These are phyloP conservation scores for Exidia glandulosa DNA, from an alignment of 768 basidiomycete genomes.

Conservation along the genomic window DNA sequence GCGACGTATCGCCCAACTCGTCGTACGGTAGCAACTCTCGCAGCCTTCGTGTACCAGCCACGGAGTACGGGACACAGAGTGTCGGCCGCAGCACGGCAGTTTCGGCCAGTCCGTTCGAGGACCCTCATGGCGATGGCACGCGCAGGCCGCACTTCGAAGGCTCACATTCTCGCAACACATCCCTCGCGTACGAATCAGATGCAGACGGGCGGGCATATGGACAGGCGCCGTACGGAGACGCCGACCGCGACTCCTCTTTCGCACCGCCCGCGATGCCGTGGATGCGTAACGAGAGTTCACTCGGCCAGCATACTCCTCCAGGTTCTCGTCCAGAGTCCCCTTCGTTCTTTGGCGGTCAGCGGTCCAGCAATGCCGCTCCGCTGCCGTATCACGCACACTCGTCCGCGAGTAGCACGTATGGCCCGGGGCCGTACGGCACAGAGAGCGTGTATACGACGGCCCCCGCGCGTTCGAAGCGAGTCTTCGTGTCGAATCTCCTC, in stretches of 20 bases:
- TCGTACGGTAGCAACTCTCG: no score
- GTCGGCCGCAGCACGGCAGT: no score
- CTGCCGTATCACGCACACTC: background rate
- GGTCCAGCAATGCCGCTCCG: background rate
- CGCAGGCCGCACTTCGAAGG: no score
- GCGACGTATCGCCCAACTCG: no score
- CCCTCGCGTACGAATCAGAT: no score
- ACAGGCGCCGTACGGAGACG: background rate
- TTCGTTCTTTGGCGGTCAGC: background rate
- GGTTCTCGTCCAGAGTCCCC: background rate
- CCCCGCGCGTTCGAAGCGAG: background rate
- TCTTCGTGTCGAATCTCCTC: conserved; percentile 13
- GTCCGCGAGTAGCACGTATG: background rate
- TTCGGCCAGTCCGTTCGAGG: no score
- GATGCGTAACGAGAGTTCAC: conserved; percentile 1
- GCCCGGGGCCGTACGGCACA: background rate
- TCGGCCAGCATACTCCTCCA: background rate
- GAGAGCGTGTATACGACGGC: background rate
- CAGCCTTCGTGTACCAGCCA: no score
- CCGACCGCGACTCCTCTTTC: background rate
- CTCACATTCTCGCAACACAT: no score
- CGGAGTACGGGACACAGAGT: no score
- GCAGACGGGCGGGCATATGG: no score
- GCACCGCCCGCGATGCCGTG: conserved; percentile 3
- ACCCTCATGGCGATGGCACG: no score